phyloP scores from a whole-genome alignment of 2,329 filamentous ascomycete genomes.

The Clarireedia paspali region DNA sequence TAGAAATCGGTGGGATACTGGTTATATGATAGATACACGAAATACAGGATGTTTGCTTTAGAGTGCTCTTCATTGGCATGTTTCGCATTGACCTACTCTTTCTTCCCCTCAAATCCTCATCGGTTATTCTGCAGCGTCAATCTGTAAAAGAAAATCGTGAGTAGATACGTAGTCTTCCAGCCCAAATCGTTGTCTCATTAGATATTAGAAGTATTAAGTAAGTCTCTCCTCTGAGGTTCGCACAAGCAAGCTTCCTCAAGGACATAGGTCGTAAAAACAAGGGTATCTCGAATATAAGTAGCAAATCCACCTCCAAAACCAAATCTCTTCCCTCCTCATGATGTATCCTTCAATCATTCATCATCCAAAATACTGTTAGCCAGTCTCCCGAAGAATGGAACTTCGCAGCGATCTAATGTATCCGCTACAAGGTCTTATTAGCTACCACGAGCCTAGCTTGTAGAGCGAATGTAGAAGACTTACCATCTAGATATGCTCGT shows the following conservation, averaged over 20 bases:
- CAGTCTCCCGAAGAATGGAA: conserved; percentile 77
- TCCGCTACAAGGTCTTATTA: conserved; percentile 39
- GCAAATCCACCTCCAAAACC: background rate
- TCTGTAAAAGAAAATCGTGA: background rate
- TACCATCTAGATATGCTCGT: conserved; percentile 75
- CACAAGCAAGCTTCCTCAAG: background rate
- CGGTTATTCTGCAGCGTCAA: background rate
- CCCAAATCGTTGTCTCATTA: conserved; percentile 16
- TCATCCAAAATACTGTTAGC: conserved; percentile 89
- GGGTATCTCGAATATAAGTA: conserved; percentile 20
- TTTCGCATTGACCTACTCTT: too few relatives aligned
- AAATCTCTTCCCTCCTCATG: background rate
- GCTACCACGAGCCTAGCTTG: background rate
- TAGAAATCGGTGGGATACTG: too few relatives aligned
- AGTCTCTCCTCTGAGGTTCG: background rate
- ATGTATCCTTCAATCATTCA: conserved; percentile 38
- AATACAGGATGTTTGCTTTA: too few relatives aligned
- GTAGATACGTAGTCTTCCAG: background rate
- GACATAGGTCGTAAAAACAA: conserved; percentile 11
- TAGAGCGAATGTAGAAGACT: conserved; percentile 13
- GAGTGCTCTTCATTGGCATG: too few relatives aligned
- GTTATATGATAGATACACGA: too few relatives aligned
- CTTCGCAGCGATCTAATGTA: conserved; percentile 51
- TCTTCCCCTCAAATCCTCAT: too few relatives aligned
- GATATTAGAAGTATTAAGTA: conserved; percentile 11